phyloP scores from a whole-genome alignment of 495 filamentous ascomycete species.

The Penicillium pancosmium region DNA sequence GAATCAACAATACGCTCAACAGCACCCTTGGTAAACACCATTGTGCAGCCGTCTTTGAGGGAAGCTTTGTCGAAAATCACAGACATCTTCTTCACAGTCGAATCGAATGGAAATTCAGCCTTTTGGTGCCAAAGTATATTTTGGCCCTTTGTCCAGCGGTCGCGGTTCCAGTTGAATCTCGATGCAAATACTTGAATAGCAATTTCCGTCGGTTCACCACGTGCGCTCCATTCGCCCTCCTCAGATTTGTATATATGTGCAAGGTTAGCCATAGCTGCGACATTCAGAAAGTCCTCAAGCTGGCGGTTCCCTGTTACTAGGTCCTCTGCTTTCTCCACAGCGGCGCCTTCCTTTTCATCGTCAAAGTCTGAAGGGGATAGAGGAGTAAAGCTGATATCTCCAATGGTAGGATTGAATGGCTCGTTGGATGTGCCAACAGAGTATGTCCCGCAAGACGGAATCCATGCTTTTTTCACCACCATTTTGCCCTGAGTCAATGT shows the following conservation, averaged over 20 bases:
- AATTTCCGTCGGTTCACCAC: constrained; percentile 70
- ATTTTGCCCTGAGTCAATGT: constrained; percentile 74
- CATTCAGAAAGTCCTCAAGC: constrained; percentile 58
- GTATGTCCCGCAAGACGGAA: constrained; percentile 66
- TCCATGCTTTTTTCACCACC: constrained; percentile 83
- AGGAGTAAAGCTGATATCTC: constrained; percentile 48
- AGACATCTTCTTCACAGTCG: constrained; percentile 69
- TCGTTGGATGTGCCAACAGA: constrained; percentile 58
- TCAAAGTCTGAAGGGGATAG: constrained; percentile 37
- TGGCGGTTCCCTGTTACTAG: constrained; percentile 41
- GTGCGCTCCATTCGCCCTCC: constrained; percentile 58
- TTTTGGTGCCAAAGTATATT: constrained; percentile 56
- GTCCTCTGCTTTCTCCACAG: constrained; percentile 31
- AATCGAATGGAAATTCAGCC: constrained; percentile 69
- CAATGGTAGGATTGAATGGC: constrained; percentile 58
- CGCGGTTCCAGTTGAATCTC: constrained; percentile 62
- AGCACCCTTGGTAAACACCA: constrained; percentile 76
- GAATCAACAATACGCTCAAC: constrained; percentile 77
- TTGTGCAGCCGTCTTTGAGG: constrained; percentile 29
- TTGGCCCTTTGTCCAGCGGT: constrained; percentile 53
- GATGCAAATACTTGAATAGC: constrained; percentile 70
- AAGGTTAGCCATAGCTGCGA: constrained; percentile 67
- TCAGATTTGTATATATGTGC: constrained; percentile 56
- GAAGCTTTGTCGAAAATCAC: constrained; percentile 54
- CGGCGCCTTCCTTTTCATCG: constrained; percentile 26